Conservation (phyloP, 2,329 filamentous ascomycete species). For the Claviceps purpurea region DNA sequence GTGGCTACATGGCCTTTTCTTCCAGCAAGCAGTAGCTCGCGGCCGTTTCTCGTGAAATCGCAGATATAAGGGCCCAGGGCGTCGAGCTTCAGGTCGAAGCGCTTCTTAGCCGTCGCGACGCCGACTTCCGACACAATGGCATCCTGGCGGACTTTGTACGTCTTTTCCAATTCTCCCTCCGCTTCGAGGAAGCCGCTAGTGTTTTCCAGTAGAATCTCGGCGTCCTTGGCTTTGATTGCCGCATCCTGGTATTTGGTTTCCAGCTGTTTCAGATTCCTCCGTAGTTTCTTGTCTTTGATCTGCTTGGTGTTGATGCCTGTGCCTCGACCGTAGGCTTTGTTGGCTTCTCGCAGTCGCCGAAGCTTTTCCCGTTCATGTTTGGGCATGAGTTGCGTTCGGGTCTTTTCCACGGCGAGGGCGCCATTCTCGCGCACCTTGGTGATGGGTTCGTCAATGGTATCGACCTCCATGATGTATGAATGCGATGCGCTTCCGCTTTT, state of each 20-base stretch:
- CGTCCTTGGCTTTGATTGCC: constrained; percentile 75
- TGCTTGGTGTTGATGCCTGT: constrained; percentile 56
- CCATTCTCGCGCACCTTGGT: constrained; percentile 35
- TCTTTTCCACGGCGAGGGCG: constrained; percentile 34
- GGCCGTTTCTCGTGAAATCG: constrained; percentile 83
- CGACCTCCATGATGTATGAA: constrained; percentile 23
- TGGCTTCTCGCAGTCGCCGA: constrained; percentile 46
- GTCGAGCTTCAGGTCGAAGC: constrained; percentile 77
- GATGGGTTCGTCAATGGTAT: constrained; percentile 20
- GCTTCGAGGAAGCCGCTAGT: constrained; percentile 74
- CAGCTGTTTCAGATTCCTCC: constrained; percentile 62
- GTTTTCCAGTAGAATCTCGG: constrained; percentile 87
- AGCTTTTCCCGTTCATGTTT: constrained; percentile 37
- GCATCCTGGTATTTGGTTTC: constrained; percentile 77
- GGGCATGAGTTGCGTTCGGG: constrained; percentile 37
- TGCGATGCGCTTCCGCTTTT: constrained; percentile 6
- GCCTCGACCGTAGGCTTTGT: constrained; percentile 74
- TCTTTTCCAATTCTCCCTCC: constrained; percentile 77
- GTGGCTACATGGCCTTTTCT: constrained; percentile 90
- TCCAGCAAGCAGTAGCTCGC: constrained; percentile 72
- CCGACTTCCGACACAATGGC: constrained; percentile 66
- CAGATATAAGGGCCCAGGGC: constrained; percentile 74
- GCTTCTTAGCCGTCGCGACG: constrained; percentile 78
- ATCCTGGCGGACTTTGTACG: constrained; percentile 82
- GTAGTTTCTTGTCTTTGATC: constrained; percentile 82